Percentiles rank a stretch among this genome's conserved stretches.
These are phyloP conservation scores for Ceratobasidium sp. DNA, from an alignment of 1,284 basidiomycete genomes.

Conservation along the genomic window DNA sequence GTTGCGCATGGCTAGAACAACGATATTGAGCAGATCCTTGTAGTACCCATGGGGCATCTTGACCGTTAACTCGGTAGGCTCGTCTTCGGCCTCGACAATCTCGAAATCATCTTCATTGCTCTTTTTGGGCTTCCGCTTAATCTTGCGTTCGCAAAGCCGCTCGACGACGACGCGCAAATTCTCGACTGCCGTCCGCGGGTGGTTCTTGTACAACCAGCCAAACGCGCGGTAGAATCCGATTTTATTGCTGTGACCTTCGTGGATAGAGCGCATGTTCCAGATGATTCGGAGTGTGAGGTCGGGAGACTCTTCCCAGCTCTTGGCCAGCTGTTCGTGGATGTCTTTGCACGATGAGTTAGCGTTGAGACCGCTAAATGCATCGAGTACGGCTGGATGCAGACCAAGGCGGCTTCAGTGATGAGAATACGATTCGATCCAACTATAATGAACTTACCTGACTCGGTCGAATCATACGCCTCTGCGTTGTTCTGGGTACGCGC, in stretches of 20 bases:
- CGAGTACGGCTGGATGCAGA: conserved; percentile 23
- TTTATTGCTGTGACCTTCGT: conserved; percentile 66
- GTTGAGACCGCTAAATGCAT: conserved; percentile 50
- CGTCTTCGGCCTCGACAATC: conserved; percentile 36
- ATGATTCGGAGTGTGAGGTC: conserved; percentile 69
- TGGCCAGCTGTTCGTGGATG: conserved; percentile 58
- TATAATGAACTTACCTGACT: conserved; percentile 14
- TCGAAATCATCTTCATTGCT: conserved; percentile 44
- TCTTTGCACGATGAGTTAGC: conserved; percentile 46
- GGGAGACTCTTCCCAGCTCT: conserved; percentile 69
- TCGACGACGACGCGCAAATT: conserved; percentile 68
- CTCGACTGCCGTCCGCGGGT: conserved; percentile 72
- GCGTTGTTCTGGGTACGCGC: conserved; percentile 39
- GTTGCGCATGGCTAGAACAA: conserved; percentile 66
- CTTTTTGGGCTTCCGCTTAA: conserved; percentile 50
- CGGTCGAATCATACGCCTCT: conserved; percentile 27
- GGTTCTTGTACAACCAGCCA: conserved; percentile 73
- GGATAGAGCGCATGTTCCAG: conserved; percentile 73
- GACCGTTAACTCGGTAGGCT: conserved; percentile 52
- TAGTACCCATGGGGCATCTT: conserved; percentile 70
- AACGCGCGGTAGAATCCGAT: conserved; percentile 71
- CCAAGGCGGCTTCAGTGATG: background rate
- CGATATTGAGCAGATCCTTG: conserved; percentile 76
- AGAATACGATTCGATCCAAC: background rate
- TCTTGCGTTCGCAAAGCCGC: conserved; percentile 61